These are phyloP conservation scores for Cyclanthera cordifolia DNA, from an alignment of 306 rosid genomes.

Conservation along the genomic window DNA sequence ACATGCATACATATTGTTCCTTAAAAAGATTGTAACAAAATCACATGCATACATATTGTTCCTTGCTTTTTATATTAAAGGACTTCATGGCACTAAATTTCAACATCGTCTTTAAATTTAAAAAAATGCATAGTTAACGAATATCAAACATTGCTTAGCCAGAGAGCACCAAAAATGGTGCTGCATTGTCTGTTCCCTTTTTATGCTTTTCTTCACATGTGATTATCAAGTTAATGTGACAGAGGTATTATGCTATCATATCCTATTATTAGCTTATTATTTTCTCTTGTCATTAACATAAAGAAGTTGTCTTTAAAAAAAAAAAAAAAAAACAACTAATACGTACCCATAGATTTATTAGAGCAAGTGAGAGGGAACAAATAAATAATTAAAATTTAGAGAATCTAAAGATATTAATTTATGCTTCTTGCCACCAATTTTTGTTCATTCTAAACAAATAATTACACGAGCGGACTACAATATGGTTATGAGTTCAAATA, in stretches of 20 bases:
- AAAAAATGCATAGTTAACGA: not conserved
- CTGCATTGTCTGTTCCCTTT: constrained; percentile 4
- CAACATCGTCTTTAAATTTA: not conserved
- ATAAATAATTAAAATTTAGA: not conserved
- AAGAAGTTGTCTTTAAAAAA: not conserved
- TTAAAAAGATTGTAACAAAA: not conserved
- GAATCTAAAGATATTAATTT: not conserved
- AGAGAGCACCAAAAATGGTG: not conserved
- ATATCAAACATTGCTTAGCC: not conserved
- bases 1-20: not conserved
- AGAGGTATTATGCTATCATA: not conserved
- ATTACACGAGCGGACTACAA: too few relatives aligned
- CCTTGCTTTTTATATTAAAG: not conserved
- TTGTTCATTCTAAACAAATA: too few relatives aligned
- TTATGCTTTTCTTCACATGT: constrained; percentile 7
- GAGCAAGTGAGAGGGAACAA: not conserved
- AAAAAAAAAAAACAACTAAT: not conserved
- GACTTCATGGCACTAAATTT: constrained; percentile 1
- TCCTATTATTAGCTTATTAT: not conserved
- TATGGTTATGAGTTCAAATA: too few relatives aligned
- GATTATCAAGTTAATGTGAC: constrained; percentile 9
- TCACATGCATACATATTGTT: not conserved
- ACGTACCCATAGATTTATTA: not conserved
- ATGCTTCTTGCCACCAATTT: constrained; percentile 2
- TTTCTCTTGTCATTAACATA: too few relatives aligned